A percentile compares a stretch with the other conserved stretches of the same genome.
phyloP scores from a whole-genome alignment of 164 flowering plant species.

The Piper betle region DNA sequence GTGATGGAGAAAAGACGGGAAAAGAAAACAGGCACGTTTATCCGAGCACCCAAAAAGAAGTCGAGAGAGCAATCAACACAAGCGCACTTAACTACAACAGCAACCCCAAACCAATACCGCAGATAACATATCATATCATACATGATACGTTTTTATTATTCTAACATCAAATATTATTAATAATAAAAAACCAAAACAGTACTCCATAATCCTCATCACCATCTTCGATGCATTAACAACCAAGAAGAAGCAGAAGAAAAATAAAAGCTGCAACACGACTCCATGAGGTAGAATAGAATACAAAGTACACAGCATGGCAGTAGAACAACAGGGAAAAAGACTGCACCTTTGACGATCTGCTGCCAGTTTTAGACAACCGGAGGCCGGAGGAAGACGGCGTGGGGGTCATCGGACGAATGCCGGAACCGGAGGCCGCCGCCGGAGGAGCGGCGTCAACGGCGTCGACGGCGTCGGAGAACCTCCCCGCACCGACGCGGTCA shows the following conservation, averaged over 20 bases:
- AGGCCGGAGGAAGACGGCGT: constrained; percentile 39
- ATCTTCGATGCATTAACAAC: not conserved
- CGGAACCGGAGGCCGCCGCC: constrained; percentile 21
- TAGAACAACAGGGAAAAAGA: not conserved
- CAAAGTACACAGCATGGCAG: not conserved
- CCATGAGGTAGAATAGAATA: not conserved
- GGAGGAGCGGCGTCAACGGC: constrained; percentile 4
- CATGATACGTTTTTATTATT: not conserved
- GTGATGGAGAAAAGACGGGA: not conserved
- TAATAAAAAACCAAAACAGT: not conserved
- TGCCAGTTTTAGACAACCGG: constrained; percentile 29
- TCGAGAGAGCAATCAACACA: not conserved
- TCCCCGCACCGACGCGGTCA: constrained; percentile 9
- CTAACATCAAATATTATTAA: not conserved
- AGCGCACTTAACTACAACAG: not conserved
- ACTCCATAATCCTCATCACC: too few species aligned
- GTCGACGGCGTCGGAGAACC: constrained; percentile 31
- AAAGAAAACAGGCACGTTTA: constrained; percentile 2
- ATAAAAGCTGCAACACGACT: not conserved
- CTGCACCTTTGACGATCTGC: constrained; percentile 64
- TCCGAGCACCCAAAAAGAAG: not conserved
- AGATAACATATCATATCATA: not conserved
- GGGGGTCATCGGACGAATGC: constrained; percentile 1
- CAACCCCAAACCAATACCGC: not conserved
- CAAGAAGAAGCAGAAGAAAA: not conserved